Evolutionary conservation across 2,329 filamentous ascomycete species (phyloP), one percentile per base, ranked within the genome.

Genomic region (Apiospora malaysiana): DNA sequence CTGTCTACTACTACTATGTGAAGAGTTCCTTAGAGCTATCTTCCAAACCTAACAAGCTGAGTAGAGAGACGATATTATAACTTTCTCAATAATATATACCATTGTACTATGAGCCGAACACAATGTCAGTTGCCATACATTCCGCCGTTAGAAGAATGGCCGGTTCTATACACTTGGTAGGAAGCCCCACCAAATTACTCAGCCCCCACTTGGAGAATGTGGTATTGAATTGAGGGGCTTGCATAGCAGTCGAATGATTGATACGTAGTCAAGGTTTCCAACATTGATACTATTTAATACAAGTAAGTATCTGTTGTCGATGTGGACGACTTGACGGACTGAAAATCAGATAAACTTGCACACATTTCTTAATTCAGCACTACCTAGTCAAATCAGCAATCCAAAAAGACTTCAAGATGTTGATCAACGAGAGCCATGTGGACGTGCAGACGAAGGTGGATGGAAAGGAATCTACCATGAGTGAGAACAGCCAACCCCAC

Each of bases 381-480:
- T 21, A 9, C 14, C 51, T 32, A 56, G 51, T 21, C 8, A 9
- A 59, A 7, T 27, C 49, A 56, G 4, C 40, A 6, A 23, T 4
- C 42, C 65, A 14, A n/a, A n/a, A 32, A n/a, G 4, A 12, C 32
- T 67, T 72, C 74, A 77, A 77, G 66, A 89, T 89, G 87, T 79
- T 89, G 76, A 85, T 89, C 78, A 84, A 86, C 49, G 87, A 89
- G 77, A 85, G 80, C 74, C 82, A 86, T 76, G 81, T 81, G 72
- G 87, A 89, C 75, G 85, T 89, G 71, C 79, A 82, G 71, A 85
- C 83, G 66, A 82, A 79, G 74, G 86, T 83, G 80, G 84, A 88
- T 78, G 87, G 87, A 76, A 87, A 87, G 77, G 83, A 87, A 73
- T 82, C 83, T 72, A 79, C 84, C 40, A 89, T 89, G 87, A 85